Base-by-base conservation (phyloP, 805 yeast genomes). In the Suhomyces xylopsoci region DNA sequence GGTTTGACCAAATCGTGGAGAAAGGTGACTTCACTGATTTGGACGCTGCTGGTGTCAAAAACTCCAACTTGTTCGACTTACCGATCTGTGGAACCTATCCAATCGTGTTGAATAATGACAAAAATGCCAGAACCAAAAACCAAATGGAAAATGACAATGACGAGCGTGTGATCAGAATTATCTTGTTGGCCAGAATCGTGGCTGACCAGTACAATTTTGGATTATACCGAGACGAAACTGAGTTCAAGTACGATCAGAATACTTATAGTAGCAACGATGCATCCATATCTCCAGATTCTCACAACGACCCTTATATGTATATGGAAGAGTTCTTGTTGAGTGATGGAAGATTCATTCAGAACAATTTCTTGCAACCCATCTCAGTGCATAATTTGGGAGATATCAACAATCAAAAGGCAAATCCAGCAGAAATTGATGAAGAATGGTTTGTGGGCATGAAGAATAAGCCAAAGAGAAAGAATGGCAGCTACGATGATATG, bases 1-100 rank as follows among this genome's bases (percentile, higher is more conserved):
- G 94, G 93, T 88, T 81, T 68, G 92, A 88, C 66, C 70, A 72
- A 24, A 72, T 88, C 40, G 62, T 72, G 14, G 64, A 76, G 44
- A 87, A 86, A 61, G 73, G 71, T 4, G 88, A 83, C 57, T 80
- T 78, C 57, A 69, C 69, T 41, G 79, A 73, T 46, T 69, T 74
- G 34, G 74, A 69, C 46, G 77, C 77, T 20, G 81, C 85, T 3
- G 90, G 91, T 8, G 79, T 85, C n/a, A 66, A 67, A 45, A 81
- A 79, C 52, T 55, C 60, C 28, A 77, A 79, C 56, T 73, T 83
- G 52, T 81, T 85, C 62, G 92, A 87, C 66, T 67, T 80, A 45
- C 91, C 93, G 6, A 74, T 80, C 7, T 82, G 88, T 58, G 93
- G 91, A 8, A 70, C 77, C 0, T 64, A 67, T 15, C 72, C 74